Conservation (phyloP, 2,329 filamentous ascomycete species). For the Seiridium cupressi region DNA sequence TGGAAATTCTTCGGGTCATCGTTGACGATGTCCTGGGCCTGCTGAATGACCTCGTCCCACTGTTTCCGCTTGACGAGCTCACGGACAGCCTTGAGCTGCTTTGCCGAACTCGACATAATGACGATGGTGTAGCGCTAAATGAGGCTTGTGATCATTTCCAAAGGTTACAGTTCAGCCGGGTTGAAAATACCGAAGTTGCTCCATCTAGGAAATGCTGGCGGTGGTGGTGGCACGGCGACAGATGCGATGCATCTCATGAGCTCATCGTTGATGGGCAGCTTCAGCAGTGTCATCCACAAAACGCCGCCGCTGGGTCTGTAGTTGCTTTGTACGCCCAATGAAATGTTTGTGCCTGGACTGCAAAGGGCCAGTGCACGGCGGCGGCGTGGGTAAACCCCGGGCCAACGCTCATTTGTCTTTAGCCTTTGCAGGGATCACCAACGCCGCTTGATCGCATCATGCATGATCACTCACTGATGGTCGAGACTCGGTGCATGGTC, state of each 20-base stretch:
- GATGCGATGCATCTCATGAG: not conserved
- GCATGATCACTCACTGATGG: not conserved
- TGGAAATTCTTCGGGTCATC: constrained; percentile 80
- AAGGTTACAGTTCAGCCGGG: not conserved
- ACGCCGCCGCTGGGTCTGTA: not conserved
- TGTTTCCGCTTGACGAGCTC: constrained; percentile 75
- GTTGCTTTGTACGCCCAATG: not conserved
- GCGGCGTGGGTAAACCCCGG: not conserved
- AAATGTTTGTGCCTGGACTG: not conserved
- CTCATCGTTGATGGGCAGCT: not conserved
- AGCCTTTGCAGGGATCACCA: not conserved
- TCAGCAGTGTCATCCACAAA: not conserved
- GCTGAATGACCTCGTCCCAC: constrained; percentile 71
- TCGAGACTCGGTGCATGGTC: too few species aligned
- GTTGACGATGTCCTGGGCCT: constrained; percentile 67
- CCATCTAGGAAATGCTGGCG: not conserved
- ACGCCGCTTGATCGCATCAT: not conserved
- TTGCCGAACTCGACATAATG: constrained; percentile 54
- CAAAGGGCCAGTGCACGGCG: not conserved
- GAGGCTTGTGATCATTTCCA: not conserved
- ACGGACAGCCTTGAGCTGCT: constrained; percentile 73
- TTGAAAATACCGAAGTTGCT: constrained; percentile 3
- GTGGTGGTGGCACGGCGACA: not conserved
- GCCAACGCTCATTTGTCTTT: not conserved
- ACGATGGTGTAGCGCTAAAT: not conserved